phyloP scores from a whole-genome alignment of 805 yeast genomes.

The Scheffersomyces coipomensis region DNA sequence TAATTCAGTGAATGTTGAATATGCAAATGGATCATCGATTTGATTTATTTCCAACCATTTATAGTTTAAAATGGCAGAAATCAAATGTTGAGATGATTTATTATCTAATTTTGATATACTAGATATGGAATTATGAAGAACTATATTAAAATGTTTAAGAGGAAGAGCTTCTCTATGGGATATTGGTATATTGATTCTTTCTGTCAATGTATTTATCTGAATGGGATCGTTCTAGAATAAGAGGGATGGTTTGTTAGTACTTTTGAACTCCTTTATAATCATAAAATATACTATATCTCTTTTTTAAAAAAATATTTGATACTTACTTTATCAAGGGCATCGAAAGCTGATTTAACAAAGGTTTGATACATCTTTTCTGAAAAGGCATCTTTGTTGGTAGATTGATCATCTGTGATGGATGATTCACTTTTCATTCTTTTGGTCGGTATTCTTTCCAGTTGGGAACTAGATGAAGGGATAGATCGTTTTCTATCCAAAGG shows the following conservation, averaged over 20 bases:
- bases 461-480: slow-evolving; percentile 1
- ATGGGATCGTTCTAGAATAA: slow-evolving; percentile 40
- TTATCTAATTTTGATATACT: slow-evolving; percentile 71
- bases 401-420: background rate
- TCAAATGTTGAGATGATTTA: slow-evolving; percentile 48
- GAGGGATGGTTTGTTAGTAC: slow-evolving; percentile 3
- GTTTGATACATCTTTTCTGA: slow-evolving; percentile 34
- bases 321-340: slow-evolving; percentile 59
- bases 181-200: slow-evolving; percentile 55
- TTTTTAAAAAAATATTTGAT: slow-evolving; percentile 1
- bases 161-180: slow-evolving; percentile 55
- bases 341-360: slow-evolving; percentile 66
- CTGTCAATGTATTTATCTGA: slow-evolving; percentile 58
- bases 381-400: slow-evolving; percentile 7
- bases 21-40: slow-evolving; percentile 31
- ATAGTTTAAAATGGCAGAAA: slow-evolving; percentile 61
- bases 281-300: slow-evolving; percentile 1
- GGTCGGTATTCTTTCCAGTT: slow-evolving; percentile 5
- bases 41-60: slow-evolving; percentile 53
- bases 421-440: slow-evolving; percentile 13
- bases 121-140: slow-evolving; percentile 57
- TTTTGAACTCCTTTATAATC: background rate
- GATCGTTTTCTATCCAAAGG: slow-evolving; percentile 8
- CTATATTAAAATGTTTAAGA: slow-evolving; percentile 47
- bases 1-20: slow-evolving; percentile 38